Evolutionary conservation across 805 yeast species (phyloP), one percentile per base, ranked within the genome.

Genomic region (Kuraishia molischiana): DNA sequence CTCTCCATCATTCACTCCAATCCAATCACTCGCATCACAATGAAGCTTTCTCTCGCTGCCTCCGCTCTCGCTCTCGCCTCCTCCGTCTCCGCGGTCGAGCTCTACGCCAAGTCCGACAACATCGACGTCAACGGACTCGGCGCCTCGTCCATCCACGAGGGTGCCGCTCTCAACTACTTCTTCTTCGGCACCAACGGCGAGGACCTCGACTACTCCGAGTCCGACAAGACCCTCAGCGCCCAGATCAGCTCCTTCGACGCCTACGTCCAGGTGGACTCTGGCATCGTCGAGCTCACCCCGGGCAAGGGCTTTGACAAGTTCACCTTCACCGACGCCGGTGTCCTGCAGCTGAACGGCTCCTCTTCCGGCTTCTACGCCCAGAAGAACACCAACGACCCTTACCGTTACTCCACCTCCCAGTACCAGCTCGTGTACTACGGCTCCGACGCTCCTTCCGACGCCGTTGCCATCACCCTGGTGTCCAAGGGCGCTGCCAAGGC

Each of bases 341-440:
- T 41, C 14, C 48, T 67, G 35, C 35, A 41, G 13, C 52, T 54
- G 38, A 49, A 57, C 32, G 64, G 64, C 32, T 39, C 61, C 17
- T 18, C 56, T 19, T 45, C 44, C 20, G 53, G 53, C 19, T 65
- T 67, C 55, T 62, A 53, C 46, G 74, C 67, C 37, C 62, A 64
- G 45, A 63, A 56, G 60, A 60, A 67, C 56, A 56, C 62, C 41
- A 47, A 46, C 34, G 75, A 69, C 47, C 70, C 72, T 19, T 69
- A 68, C 56, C 30, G 42, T n/a, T 61, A 56, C 52, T 63, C 69
- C 28, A 29, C 44, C 15, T 11, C 32, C 9, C 13, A 41, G 17
- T 62, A 49, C 42, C 53, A 52, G 38, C 54, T 59, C 38, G 52
- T 49, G 45, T 42, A 41, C 46, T 14, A n/a, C 10, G 29, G n/a